Evolutionary conservation across 2,329 filamentous ascomycete species (phyloP).

Genomic region (Xenoacremonium recifei): DNA sequence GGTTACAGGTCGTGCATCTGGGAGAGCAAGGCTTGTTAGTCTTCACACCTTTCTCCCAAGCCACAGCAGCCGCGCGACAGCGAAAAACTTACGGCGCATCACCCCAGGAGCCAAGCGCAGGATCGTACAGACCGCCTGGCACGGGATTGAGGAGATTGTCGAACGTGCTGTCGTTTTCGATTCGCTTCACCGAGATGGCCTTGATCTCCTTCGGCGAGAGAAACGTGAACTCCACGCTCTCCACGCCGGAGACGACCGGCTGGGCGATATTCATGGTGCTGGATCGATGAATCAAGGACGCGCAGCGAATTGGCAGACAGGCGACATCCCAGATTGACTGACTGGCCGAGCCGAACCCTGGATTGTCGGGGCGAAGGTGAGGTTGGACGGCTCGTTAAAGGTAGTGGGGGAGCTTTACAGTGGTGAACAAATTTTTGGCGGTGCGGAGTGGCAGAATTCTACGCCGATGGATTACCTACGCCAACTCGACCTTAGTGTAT

Average conservation of each 20-base stretch:
- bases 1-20: slow-evolving; percentile 90
- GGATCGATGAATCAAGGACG: slow-evolving; percentile 15
- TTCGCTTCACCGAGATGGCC: slow-evolving; percentile 86
- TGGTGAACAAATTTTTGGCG: slow-evolving; percentile 45
- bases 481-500: no score
- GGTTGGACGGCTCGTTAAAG: no score
- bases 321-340: slow-evolving; percentile 22
- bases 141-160: slow-evolving; percentile 87
- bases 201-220: slow-evolving; percentile 81
- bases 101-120: slow-evolving; percentile 85
- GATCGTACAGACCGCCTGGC: slow-evolving; percentile 88
- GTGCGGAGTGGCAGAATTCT: slow-evolving; percentile 43
- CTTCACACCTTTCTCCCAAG: not conserved
- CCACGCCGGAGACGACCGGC: slow-evolving; percentile 79
- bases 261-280: slow-evolving; percentile 69
- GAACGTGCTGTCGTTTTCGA: slow-evolving; percentile 92
- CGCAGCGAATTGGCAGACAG: slow-evolving; percentile 18
- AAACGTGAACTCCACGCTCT: slow-evolving; percentile 86
- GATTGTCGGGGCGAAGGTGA: slow-evolving; percentile 15
- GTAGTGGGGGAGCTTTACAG: slow-evolving; percentile 20
- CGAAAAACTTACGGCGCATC: slow-evolving; percentile 65
- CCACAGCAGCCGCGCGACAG: slow-evolving; percentile 6
- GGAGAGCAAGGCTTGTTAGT: not conserved
- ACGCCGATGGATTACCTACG: slow-evolving; percentile 10
- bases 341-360: slow-evolving; percentile 21